phyloP scores from a whole-genome alignment of 2,329 filamentous ascomycete species.

The Colletotrichum lindemuthianum region DNA sequence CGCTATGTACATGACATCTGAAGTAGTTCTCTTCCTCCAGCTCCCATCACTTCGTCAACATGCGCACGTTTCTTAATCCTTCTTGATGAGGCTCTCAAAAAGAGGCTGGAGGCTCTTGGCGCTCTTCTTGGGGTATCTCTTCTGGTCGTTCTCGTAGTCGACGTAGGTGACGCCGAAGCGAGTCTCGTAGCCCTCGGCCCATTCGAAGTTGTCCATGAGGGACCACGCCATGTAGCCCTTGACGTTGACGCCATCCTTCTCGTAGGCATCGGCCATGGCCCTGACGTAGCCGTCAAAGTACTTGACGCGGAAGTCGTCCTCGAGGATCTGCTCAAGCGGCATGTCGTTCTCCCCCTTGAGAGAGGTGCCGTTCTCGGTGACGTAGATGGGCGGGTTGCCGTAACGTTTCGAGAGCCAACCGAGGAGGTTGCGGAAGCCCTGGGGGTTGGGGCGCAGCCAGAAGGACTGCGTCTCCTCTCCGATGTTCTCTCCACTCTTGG shows the following conservation, averaged over 20 bases:
- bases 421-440: conserved; percentile 81
- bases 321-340: conserved; percentile 73
- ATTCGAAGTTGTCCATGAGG: conserved; percentile 91
- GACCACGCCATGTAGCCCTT: conserved; percentile 88
- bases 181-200: conserved; percentile 91
- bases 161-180: conserved; percentile 87
- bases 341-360: conserved; percentile 85
- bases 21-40: neutral
- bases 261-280: conserved; percentile 78
- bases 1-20: conserved; percentile 17
- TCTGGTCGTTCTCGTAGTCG: conserved; percentile 83
- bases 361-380: conserved; percentile 90
- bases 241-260: conserved; percentile 80
- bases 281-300: conserved; percentile 83
- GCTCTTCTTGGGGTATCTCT: conserved; percentile 85
- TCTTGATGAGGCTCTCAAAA: conserved; percentile 77
- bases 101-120: conserved; percentile 75
- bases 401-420: conserved; percentile 84
- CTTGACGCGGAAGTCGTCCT: conserved; percentile 83
- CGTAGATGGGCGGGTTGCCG: conserved; percentile 79
- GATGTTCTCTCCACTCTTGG: conserved; percentile 78
- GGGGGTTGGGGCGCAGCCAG: conserved; percentile 81
- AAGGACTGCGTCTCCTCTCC: conserved; percentile 84
- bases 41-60: neutral
- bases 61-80: conserved; percentile 51